Conservation (phyloP, 1,139 yeast genomes). For the Barnettozyma hawaiiensis region DNA sequence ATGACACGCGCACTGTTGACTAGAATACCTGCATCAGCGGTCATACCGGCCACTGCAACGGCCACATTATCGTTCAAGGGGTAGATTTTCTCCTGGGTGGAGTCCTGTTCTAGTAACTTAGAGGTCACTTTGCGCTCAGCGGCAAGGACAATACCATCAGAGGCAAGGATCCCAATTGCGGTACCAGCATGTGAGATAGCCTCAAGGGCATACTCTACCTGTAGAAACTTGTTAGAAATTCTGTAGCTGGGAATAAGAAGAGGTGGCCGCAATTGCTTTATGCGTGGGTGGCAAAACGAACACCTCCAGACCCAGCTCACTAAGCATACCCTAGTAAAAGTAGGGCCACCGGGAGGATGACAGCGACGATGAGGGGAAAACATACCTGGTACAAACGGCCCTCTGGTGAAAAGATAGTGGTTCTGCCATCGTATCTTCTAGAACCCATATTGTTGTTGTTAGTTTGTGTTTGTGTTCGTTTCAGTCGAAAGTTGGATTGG, state of each 20-base stretch:
- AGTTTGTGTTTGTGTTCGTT: background rate
- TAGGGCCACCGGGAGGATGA: too few relatives aligned
- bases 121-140: conserved; percentile 95
- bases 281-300: conserved; percentile 1
- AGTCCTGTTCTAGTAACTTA: conserved; percentile 88
- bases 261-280: too few relatives aligned
- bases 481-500: background rate
- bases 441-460: conserved; percentile 31
- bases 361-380: conserved; percentile 5
- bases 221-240: conserved; percentile 10
- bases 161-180: conserved; percentile 88
- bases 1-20: conserved; percentile 80
- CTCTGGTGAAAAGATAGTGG: conserved; percentile 97
- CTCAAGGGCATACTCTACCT: conserved; percentile 93
- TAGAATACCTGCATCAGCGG: conserved; percentile 92
- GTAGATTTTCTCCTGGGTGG: conserved; percentile 89
- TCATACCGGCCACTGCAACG: conserved; percentile 97
- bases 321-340: too few relatives aligned
- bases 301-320: too few relatives aligned
- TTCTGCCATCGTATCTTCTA: conserved; percentile 92
- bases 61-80: conserved; percentile 75
- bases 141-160: conserved; percentile 92
- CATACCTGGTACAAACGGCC: conserved; percentile 87
- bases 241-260: background rate
- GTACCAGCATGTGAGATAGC: conserved; percentile 98